Evolutionary conservation across 2,329 filamentous ascomycete genomes (phyloP).

Genomic region (Boeremia lycopersici): DNA sequence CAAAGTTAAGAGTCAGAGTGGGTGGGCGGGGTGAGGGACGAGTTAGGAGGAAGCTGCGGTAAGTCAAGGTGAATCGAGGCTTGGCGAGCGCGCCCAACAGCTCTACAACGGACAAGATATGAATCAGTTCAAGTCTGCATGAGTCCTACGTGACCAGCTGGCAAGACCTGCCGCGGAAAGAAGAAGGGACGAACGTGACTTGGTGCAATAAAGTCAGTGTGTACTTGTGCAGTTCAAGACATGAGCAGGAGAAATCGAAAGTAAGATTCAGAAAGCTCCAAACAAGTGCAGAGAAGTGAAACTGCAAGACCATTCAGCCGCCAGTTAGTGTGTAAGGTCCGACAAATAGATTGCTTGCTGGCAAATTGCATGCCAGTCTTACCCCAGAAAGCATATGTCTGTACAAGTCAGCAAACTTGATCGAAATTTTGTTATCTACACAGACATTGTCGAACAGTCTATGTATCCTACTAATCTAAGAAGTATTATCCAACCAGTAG

Average conservation of each 20-base stretch:
- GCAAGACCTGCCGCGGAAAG: not conserved
- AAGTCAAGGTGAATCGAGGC: constrained; percentile 6
- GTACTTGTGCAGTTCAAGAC: not conserved
- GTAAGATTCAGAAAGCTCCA: not conserved
- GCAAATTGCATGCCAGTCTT: no score
- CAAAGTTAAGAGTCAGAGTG: not conserved
- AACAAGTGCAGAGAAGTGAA: not conserved
- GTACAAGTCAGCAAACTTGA: no score
- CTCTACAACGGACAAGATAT: not conserved
- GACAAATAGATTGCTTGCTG: no score
- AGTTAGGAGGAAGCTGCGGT: not conserved
- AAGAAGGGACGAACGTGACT: no score
- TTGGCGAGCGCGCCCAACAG: not conserved
- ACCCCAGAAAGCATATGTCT: no score
- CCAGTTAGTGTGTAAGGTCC: no score
- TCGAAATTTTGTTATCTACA: no score
- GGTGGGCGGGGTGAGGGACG: not conserved
- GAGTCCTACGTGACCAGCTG: not conserved
- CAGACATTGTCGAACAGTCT: no score
- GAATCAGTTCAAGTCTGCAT: not conserved
- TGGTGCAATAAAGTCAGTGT: not conserved
- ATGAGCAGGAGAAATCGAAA: not conserved
- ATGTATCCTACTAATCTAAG: not conserved
- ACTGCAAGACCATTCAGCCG: not conserved
- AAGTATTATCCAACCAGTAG: not conserved